Base-by-base conservation (phyloP, 1,284 basidiomycete species). In the Sporisorium iseilematis-ciliati region DNA sequence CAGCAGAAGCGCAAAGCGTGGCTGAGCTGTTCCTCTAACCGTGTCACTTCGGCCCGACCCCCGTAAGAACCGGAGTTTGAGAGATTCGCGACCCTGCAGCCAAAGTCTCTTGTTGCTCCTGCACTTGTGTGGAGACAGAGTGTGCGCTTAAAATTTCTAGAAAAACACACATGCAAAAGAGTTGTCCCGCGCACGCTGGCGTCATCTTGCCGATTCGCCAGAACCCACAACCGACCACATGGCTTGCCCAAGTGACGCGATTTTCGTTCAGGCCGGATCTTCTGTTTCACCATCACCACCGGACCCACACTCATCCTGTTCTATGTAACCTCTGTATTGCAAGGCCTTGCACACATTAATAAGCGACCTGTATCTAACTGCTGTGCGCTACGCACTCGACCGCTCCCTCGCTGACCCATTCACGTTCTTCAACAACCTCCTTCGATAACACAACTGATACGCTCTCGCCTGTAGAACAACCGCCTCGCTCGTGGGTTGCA, bases 381-480 rank as follows among this genome's bases (percentile, higher is more conserved):
- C 16, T 7, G 8, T 8, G 29, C 41, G 41, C 42, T 43, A 23
- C 42, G n/a, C n/a, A 20, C 16, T 23, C 21, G 42, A 43, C 46
- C 18, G 23, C 50, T 33, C 23, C 14, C 43, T 14, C 14, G 23
- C 25, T 18, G 55, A 29, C 29, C 42, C 33, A 23, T 20, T 61
- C 31, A 54, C 33, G 43, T 82, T 84, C 55, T 77, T 72, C 35
- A 84, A 65, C 29, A 57, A 20, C 12, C 79, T 60, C 2, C 83
- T 75, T 23, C 65, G 43, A 57, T 84, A 84, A 46, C 79, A 81
- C 40, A 84, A 57, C 65, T 84, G 83, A 51, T 84, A 84, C 14
- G 83, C 83, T 4, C 67, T 52, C 6, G 75, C 75, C 18, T 31
- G 33, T 26, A 84, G 57, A 26, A 83, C 83, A 10, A 70, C 55